Base-by-base conservation (phyloP, 2,329 filamentous ascomycete species). In the Coniochaeta sp. region DNA sequence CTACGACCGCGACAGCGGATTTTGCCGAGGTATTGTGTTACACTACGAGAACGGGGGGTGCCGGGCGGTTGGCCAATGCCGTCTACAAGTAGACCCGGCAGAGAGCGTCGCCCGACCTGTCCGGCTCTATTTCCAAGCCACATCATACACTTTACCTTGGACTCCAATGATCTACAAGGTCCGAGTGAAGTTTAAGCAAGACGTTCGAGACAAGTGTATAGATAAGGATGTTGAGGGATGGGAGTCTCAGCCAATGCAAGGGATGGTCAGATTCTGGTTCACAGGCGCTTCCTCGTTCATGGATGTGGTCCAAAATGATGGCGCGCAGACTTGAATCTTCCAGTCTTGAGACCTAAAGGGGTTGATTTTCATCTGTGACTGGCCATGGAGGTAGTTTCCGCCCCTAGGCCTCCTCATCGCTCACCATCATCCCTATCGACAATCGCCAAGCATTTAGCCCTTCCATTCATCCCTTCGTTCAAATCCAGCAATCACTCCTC, bases 1-100 rank as follows among this genome's bases (percentile, higher is more conserved):
- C 22, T 47, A 47, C 43, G 22, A 47, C 22, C 19, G 26, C 4
- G 12, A 16, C 19, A 47, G 2, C 19, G 22, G 22, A 14, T 7
- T 26, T 19, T 60, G 58, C 56, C 33, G 47, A 40, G 61, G 61
- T 40, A 57, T 62, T 28, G 9, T 62, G 19, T 54, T 62, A 16
- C 56, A 24, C 31, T 62, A 62, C 57, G 6, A 56, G 17, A 60
- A 60, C 36, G 56, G 61, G 4, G 61, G 59, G 34, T 16, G 28
- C 22, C 56, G 50, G 9, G 59, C 61, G 12, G 58, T 62, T 54
- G 61, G 61, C 22, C 58, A 62, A 52, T 62, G 61, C 57, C 58
- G 61, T 43, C 36, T 62, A 24, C 47, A 59, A 6, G 61, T 60
- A 34, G 59, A 60, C 43, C 56, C 47, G 31, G 17, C 58, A 38